Base-by-base conservation (phyloP, 352 stramenopile species). In the Globisporangium cylindrosporum region DNA sequence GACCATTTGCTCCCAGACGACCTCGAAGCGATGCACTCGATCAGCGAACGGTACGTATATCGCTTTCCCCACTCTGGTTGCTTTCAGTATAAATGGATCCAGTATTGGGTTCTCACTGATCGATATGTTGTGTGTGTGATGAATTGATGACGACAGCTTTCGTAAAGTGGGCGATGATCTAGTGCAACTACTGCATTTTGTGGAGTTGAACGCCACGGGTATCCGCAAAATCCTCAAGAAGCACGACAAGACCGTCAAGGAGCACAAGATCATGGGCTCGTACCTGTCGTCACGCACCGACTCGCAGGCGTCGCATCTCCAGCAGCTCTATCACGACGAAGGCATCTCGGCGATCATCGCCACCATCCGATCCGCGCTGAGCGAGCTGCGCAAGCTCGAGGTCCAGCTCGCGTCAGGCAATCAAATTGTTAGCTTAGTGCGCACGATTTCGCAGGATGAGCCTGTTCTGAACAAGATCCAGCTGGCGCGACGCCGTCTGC, bases 171-270 rank as follows among this genome's bases (percentile, higher is more conserved):
- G 89, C 34, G 89, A 96, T 55, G 84, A 94, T 6, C 72, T 96
- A 10, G 83, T 94, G 54, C 79, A 92, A 49, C 55, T 96, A 60
- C 81, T 96, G 64, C 77, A 94, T 61, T 96, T 92, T 61, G 82
- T 96, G 12, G 86, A 95, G 73, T 80, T 96, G 36, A 96, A 96
- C 69, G 84, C 87, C 20, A 95, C 86, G 34, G 88, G 87, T 24
- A 89, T 96, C 63, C 86, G 89, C 59, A 96, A 96, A 73, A 96
- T 96, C 72, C 81, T 94, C 55, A 96, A 96, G 68, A 96, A 96
- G 72, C 88, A 94, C 69, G 86, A 94, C 77, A 95, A 95, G 70
- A 84, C 86, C 20, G 76, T 93, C 64, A 92, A 93, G 58, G 80
- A 86, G 65, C 74, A 81, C 74, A 95, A 93, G 75, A 95, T 95